Percentiles rank a stretch among this genome's conserved stretches.
phyloP scores from a whole-genome alignment of 2,329 filamentous ascomycete species.

The Ceratocystis harringtonii region DNA sequence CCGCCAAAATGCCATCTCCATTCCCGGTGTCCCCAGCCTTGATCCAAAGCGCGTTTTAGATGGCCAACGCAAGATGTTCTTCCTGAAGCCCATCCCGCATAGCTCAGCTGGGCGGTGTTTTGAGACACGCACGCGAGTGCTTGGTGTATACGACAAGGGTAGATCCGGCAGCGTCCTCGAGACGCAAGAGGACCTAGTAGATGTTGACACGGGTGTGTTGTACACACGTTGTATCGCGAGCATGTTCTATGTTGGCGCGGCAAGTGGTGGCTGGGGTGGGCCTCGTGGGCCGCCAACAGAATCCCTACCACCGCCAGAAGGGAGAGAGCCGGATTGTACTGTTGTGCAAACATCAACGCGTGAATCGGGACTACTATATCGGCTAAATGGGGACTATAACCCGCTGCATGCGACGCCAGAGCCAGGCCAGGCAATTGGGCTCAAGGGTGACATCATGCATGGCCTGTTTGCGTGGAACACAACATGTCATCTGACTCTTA shows the following conservation, averaged over 20 bases:
- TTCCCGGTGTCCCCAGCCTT: conserved; percentile 63
- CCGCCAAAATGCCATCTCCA: conserved; percentile 46
- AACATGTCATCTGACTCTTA: conserved; percentile 56
- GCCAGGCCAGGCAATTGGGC: conserved; percentile 78
- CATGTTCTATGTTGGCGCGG: conserved; percentile 55
- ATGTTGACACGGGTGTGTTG: conserved; percentile 41
- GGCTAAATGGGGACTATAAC: conserved; percentile 89
- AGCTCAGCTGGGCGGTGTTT: conserved; percentile 58
- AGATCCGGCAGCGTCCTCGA: conserved; percentile 70
- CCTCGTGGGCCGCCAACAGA: conserved; percentile 73
- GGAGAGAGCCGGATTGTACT: conserved; percentile 53
- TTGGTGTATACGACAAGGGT: conserved; percentile 84
- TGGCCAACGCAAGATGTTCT: conserved; percentile 65
- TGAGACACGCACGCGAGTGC: conserved; percentile 59
- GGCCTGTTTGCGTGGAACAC: conserved; percentile 81
- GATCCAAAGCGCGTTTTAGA: conserved; percentile 63
- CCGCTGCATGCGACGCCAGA: conserved; percentile 78
- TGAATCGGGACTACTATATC: conserved; percentile 63
- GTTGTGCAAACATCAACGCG: conserved; percentile 54
- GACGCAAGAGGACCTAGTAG: conserved; percentile 62
- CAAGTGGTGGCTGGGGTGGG: conserved; percentile 66
- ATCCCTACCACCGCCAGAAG: conserved; percentile 63
- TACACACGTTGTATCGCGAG: conserved; percentile 47
- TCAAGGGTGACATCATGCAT: conserved; percentile 78
- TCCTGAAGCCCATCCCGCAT: conserved; percentile 60